A percentile compares a stretch with the other conserved stretches of the same genome.
Conservation (phyloP, 257 asterid species). For the Cordia subcordata region DNA sequence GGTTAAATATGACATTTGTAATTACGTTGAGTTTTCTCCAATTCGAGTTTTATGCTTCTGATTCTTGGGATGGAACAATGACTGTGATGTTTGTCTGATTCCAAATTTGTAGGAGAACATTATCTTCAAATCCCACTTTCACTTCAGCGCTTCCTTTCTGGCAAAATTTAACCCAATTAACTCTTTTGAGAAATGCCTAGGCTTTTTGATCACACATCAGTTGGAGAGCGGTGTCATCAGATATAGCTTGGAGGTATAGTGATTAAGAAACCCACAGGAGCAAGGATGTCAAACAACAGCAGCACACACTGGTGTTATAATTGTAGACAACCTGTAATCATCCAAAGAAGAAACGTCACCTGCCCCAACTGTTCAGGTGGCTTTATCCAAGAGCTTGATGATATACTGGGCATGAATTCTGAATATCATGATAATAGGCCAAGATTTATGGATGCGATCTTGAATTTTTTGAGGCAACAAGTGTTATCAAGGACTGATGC, state of each 20-base stretch:
- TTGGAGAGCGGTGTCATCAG: too few species aligned
- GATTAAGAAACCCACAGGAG: background rate
- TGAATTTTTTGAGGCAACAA: slow-evolving; percentile 72
- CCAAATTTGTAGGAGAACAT: too few species aligned
- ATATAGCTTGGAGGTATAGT: too few species aligned
- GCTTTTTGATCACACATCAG: background rate
- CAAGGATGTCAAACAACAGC: slow-evolving; percentile 52
- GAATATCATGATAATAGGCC: slow-evolving; percentile 52
- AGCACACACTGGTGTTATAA: slow-evolving; percentile 83
- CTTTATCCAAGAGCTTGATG: slow-evolving; percentile 78
- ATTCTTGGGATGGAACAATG: too few species aligned
- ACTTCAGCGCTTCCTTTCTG: too few species aligned
- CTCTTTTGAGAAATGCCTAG: too few species aligned
- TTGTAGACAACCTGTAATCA: slow-evolving; percentile 69
- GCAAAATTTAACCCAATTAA: too few species aligned
- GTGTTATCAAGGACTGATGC: slow-evolving; percentile 28
- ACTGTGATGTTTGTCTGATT: too few species aligned
- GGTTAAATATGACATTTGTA: too few species aligned
- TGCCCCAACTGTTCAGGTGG: slow-evolving; percentile 75
- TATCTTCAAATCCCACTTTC: too few species aligned
- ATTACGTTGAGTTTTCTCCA: too few species aligned
- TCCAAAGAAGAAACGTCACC: slow-evolving; percentile 26
- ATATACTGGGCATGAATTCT: slow-evolving; percentile 29
- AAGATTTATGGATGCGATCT: slow-evolving; percentile 61
- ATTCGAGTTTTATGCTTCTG: too few species aligned